Base-by-base conservation (phyloP, 345 rosid genomes). In the Eucalyptus erythrocorys region DNA sequence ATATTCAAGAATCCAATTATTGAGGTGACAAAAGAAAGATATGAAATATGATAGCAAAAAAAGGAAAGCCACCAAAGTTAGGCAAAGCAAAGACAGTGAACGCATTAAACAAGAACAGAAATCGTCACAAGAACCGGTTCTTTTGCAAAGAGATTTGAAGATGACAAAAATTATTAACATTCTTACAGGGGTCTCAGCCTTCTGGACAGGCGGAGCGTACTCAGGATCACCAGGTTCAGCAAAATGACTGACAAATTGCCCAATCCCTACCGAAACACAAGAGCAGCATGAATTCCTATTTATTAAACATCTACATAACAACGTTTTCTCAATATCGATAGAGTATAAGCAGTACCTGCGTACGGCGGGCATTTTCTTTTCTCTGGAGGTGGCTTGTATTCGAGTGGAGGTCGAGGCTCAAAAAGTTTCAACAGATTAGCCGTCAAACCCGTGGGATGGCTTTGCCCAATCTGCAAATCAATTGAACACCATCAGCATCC, bases 391-490 rank as follows among this genome's bases (percentile, higher is more conserved):
- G 98, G 97, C 90, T 92, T 95, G 92, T 88, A 98, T 85, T 97
- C 99, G 88, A 98, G 92, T 0, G 99, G 99, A 79, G 95, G 95
- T 71, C 98, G 95, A 87, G 99, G 95, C 93, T 98, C 99, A 91
- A 98, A 97, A 26, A 98, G 97, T 92, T 98, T 98, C 96, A 98
- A 89, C 50, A 97, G 97, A 80, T 93, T 97, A 13, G 94, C 88
- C 49, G 99, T 98, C 90, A 98, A 92, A 84, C 99, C 99, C 49
- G 99, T 98, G 3, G 99, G 99, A 81, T 98, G 99, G 89, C 97
- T 97, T 91, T 96, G 98, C 88, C 99, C 99, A 93, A 98, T 98
- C 99, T 98, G 97, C 92, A 88, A 49, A n/a, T 61, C 42, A 87
- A 51, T 87, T 57, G 26, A 55, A 57, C 61, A 22, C 27, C 76